Evolutionary conservation across 257 asterid species (phyloP).

Genomic region (Misopates orontium): DNA sequence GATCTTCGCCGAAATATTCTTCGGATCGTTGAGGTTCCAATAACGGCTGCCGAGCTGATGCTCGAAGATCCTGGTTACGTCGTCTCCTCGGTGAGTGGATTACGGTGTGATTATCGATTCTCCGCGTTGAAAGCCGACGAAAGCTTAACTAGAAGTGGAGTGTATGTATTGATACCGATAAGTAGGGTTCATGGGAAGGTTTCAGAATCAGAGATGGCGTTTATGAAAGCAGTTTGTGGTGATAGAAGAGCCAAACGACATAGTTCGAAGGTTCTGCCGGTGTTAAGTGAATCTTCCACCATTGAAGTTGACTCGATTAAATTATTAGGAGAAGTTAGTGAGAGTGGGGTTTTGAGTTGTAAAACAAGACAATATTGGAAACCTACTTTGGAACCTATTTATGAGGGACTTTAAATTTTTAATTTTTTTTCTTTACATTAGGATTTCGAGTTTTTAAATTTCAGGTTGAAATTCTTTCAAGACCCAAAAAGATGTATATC

Average conservation of each 20-base stretch:
- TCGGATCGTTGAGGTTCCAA: slow-evolving; percentile 31
- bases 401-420: no score
- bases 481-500: no score
- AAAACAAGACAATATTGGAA: no score
- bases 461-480: no score
- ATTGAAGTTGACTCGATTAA: slow-evolving; percentile 7
- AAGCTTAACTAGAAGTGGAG: slow-evolving; percentile 20
- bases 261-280: slow-evolving; percentile 41
- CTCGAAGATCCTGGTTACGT: slow-evolving; percentile 42
- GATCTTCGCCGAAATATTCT: slow-evolving; percentile 34
- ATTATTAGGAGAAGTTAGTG: slow-evolving; percentile 19
- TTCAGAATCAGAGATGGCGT: slow-evolving; percentile 42
- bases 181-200: slow-evolving; percentile 32
- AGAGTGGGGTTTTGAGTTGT: neutral
- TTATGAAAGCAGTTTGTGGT: slow-evolving; percentile 26
- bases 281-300: slow-evolving; percentile 10
- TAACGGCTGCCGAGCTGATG: slow-evolving; percentile 47
- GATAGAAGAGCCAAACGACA: slow-evolving; percentile 31
- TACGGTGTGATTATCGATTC: slow-evolving; percentile 25
- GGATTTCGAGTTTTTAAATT: no score
- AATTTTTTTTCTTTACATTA: no score
- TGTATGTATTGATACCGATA: slow-evolving; percentile 38
- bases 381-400: no score
- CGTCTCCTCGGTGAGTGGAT: slow-evolving; percentile 25
- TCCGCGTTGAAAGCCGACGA: slow-evolving; percentile 51